Evolutionary conservation across 139 green algal species (phyloP), one percentile per base, ranked within the genome.

Genomic region (Tetradesmus lagerheimii): DNA sequence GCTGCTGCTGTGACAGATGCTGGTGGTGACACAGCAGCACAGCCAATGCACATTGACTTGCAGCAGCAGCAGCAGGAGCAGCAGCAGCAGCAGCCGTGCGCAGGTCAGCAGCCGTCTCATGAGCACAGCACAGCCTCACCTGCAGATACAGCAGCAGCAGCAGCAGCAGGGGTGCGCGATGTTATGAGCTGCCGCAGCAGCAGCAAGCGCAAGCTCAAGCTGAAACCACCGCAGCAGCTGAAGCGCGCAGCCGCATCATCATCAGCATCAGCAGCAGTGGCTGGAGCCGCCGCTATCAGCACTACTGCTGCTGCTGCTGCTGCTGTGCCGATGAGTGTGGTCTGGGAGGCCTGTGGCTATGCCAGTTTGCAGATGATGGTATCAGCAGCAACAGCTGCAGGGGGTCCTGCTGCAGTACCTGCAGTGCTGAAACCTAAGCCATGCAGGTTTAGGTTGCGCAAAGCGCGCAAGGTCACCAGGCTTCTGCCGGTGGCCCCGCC

Each of bases 131-230:
- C 29, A 27, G n/a, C 31, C 18, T 38, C n/a, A 18, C n/a, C n/a
- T 38, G n/a, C 67, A n/a, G 62, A 14, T 34, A 16, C 20, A n/a
- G 25, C 62, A 74, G 62, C 62, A 41, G 67, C 67, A 78, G 64
- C 64, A 37, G 64, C 64, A 35, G 67, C n/a, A 78, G 67, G 12
- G n/a, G n/a, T 38, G n/a, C 25, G 64, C 18, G 29, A 34, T 34
- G 29, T 31, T 34, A 35, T 20, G 11, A 27, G 14, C 62, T 39
- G 18, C n/a, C 67, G 67, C 67, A 78, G 67, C 67, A 78, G 67
- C 67, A 78, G 67, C 67, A 78, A 38, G n/a, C n/a, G 67, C 67
- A 38, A 78, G n/a, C n/a, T 78, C n/a, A 78, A 78, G 27, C 67
- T 38, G 14, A 78, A 78, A 11, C 31, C 31, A 38, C 31, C 67